phyloP scores from a whole-genome alignment of 768 basidiomycete genomes.

The Naganishia onofrii region DNA sequence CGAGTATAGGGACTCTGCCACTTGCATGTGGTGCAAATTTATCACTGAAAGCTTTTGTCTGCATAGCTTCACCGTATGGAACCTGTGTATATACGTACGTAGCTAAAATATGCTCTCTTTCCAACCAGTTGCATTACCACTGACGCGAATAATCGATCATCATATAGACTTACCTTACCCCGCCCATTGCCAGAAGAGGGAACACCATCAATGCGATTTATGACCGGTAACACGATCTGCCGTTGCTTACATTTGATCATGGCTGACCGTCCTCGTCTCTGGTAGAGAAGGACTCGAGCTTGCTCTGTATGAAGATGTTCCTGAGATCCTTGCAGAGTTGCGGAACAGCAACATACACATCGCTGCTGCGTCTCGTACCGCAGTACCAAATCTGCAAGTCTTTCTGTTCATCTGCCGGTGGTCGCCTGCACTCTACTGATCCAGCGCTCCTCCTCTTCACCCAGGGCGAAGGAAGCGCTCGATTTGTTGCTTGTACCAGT shows the following conservation, averaged over 20 bases:
- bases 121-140: constrained; percentile 53
- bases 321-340: constrained; percentile 64
- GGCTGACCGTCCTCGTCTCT: background rate
- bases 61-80: constrained; percentile 66
- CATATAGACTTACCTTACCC: constrained; percentile 44
- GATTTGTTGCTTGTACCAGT: constrained; percentile 50
- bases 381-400: constrained; percentile 66
- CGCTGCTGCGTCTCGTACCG: constrained; percentile 73
- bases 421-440: constrained; percentile 24
- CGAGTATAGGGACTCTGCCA: background rate
- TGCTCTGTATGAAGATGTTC: constrained; percentile 72
- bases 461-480: constrained; percentile 72
- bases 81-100: constrained; percentile 71
- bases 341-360: constrained; percentile 57
- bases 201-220: constrained; percentile 50
- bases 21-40: too few relatives aligned
- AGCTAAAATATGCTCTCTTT: background rate
- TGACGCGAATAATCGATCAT: background rate
- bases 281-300: constrained; percentile 61
- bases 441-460: background rate
- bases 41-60: too few relatives aligned
- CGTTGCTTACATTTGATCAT: background rate
- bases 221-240: constrained; percentile 40
- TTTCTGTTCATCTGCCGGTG: background rate
- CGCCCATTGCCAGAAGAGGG: constrained; percentile 50